These are phyloP conservation scores for rapeseed (Brassica napus) DNA, from an alignment of 345 rosid species.

Conservation along the genomic window Da-Ae NC_063449.1:21378501-21379000, in stretches of 20 bases:
- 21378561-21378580: neutral
- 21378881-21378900: neutral
- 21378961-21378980: slow-evolving; percentile 67
- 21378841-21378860: neutral
- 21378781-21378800: neutral
- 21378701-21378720: neutral
- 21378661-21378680: neutral
- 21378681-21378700: neutral
- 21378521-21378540: slow-evolving; percentile 82
- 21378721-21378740: neutral
- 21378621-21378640: neutral
- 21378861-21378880: neutral
- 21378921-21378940: neutral
- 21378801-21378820: neutral
- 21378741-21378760: neutral
- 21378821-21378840: too few relatives aligned
- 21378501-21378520: slow-evolving; percentile 79
- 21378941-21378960: slow-evolving; percentile 34
- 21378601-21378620: neutral
- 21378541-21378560: neutral
- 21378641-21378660: neutral
- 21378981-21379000: slow-evolving; percentile 75
- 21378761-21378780: neutral
- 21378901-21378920: neutral
- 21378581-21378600: neutral